Base-by-base conservation (phyloP, 768 basidiomycete genomes). In the Clitopilus passeckerianus region DNA sequence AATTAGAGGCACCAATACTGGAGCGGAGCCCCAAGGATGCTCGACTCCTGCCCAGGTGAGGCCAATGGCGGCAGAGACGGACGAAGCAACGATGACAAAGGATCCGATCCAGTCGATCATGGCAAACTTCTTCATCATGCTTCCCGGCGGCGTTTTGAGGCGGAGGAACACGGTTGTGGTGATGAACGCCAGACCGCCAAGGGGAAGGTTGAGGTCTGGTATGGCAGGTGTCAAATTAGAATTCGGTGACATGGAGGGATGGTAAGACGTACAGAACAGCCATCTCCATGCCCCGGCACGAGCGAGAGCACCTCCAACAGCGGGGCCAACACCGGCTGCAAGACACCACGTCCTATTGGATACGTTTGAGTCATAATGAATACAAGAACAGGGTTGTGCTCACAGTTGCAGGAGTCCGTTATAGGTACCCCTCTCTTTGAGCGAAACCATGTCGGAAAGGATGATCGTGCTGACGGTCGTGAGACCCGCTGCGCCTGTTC, bases 11-110 rank as follows among this genome's bases (percentile, higher is more conserved):
- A 72, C 72, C 6, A 85, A 71, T n/a, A 82, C 74, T 1, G 59
- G 61, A 12, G 65, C 67, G 0, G 75, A 76, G 5, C 57, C 41
- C 83, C 84, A 86, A 1, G 76, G 62, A 58, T 71, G 77, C 0
- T 61, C 58, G 30, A 75, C 67, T 1, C 84, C 83, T 34, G 76
- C 83, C 79, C 79, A 83, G 1, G 79, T 82, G 4, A 85, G 65
- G 0, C 64, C 81, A 35, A 82, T 65, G 22, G 77, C 69, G 16
- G 59, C 61, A 1, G 72, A 63, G 1, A 65, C 67, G 0, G 79
- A 70, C 15, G 70, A 65, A 0, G 67, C 63, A 7, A 80, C 70
- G 7, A 82, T 64, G 7, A 82, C 63, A 4, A 74, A 34, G 56
- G 79, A 81, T 12, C 81, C 81, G 16, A 74, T 70, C 76, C 77